phyloP scores from a whole-genome alignment of 176 grass and related monocot genomes.

The Miscanthus lutarioriparius region DNA sequence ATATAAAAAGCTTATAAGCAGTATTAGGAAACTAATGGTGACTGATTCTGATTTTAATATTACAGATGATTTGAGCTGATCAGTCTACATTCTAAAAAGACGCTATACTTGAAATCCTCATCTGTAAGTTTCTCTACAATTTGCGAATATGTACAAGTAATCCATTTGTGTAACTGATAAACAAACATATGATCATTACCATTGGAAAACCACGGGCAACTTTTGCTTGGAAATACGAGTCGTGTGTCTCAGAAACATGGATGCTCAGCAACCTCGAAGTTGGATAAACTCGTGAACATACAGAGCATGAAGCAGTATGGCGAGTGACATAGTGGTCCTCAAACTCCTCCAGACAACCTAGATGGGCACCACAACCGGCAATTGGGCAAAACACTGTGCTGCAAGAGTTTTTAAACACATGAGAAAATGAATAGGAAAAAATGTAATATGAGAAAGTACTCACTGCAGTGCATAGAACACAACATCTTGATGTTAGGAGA shows the following conservation, averaged over 20 bases:
- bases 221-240: constrained; percentile 96
- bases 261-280: constrained; percentile 75
- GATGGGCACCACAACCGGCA: constrained; percentile 66
- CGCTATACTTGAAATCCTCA: background rate
- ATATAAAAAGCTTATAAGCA: background rate
- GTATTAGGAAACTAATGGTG: background rate
- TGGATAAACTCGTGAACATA: constrained; percentile 88
- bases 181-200: constrained; percentile 51
- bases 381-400: constrained; percentile 82
- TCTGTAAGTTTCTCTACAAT: background rate
- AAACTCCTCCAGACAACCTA: constrained; percentile 81
- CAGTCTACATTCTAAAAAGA: background rate
- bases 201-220: constrained; percentile 88
- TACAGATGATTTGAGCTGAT: background rate
- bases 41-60: background rate
- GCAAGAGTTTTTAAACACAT: constrained; percentile 36
- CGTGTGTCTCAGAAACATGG: constrained; percentile 92
- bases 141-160: background rate
- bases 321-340: constrained; percentile 84
- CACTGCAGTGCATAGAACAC: background rate
- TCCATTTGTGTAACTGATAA: background rate
- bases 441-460: background rate
- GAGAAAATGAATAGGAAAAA: constrained; percentile 14
- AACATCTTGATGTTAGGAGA: background rate
- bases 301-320: constrained; percentile 85